Conservation (phyloP, 1,139 yeast species). For the Geotrichum bryndzae region DNA sequence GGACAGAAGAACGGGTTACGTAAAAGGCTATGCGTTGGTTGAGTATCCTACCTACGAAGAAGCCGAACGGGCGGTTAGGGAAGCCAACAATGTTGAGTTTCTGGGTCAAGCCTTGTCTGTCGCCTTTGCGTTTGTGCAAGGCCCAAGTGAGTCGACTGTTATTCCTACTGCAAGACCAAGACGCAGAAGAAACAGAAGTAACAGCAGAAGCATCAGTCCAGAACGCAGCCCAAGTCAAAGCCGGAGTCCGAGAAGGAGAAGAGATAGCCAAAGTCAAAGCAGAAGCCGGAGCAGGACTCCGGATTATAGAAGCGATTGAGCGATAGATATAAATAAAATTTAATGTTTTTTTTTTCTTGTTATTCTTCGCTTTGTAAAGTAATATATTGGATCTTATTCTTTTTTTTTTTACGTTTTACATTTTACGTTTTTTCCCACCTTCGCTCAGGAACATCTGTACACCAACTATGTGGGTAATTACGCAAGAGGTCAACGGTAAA, state of each 20-base stretch:
- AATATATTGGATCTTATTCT: neutral
- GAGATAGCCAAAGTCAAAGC: neutral
- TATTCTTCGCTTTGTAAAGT: neutral
- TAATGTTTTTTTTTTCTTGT: neutral
- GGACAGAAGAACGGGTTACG: constrained; percentile 43
- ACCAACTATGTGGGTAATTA: constrained; percentile 22
- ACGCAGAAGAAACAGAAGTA: constrained; percentile 12
- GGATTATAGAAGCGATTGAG: neutral
- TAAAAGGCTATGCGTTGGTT: constrained; percentile 41
- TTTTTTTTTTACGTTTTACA: neutral
- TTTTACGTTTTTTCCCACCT: neutral
- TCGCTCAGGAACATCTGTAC: neutral
- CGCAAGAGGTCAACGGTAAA: neutral
- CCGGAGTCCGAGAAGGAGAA: constrained; percentile 1
- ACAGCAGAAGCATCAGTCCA: constrained; percentile 11
- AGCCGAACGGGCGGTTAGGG: constrained; percentile 35
- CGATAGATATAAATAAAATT: neutral
- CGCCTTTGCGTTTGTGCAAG: constrained; percentile 40
- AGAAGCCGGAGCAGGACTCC: constrained; percentile 1
- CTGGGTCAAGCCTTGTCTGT: constrained; percentile 34
- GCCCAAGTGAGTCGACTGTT: constrained; percentile 16
- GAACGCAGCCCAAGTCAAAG: constrained; percentile 4
- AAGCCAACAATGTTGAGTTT: constrained; percentile 33
- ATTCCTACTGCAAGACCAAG: neutral
- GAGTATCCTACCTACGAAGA: constrained; percentile 36